Base-by-base conservation (phyloP, 2,329 filamentous ascomycete species). In the Phaeosphaeria sp. region DNA sequence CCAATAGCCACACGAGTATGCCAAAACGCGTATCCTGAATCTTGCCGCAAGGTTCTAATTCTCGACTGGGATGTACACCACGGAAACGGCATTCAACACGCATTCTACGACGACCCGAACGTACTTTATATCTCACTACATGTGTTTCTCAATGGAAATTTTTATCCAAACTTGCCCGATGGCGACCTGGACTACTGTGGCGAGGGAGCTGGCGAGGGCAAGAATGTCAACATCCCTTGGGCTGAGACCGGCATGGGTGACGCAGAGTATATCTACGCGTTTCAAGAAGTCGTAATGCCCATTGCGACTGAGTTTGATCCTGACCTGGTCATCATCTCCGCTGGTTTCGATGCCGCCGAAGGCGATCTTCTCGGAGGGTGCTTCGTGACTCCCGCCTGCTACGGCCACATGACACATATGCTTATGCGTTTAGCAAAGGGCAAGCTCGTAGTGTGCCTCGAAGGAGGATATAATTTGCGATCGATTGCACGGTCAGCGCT, bases 391-490 rank as follows among this genome's bases (percentile, higher is more conserved):
- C 95, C 95, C 0, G 80, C 88, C 4, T 96, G 95, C 73, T 99
- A 98, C 74, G 92, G 93, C 15, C 94, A 99, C 73, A 98, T 99
- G 95, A 98, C 95, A 17, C 93, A 97, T 73, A 97, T 98, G 94
- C 86, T 99, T 48, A 98, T 97, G 93, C 93, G 92, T 1, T 83
- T 99, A 20, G 94, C 95, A 0, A 85, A 89, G 46, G 95, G 95
- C 25, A 97, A 93, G 72, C 85, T 99, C 15, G 91, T 92, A 2
- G 94, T 97, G 9, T 97, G 93, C 72, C 83, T 99, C 2, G 95
- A 99, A 77, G 95, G 95, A 21, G 95, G 95, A 9, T 99, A 99
- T 78, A 98, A 98, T 69, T 86, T 99, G 22, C 83, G 88, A 48
- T 95, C 95, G 0, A 99, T 99, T 57, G 96, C 95, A 0, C 89